These are phyloP conservation scores for Flammula alnicola DNA, from an alignment of 1,284 basidiomycete genomes.

Conservation along the genomic window DNA sequence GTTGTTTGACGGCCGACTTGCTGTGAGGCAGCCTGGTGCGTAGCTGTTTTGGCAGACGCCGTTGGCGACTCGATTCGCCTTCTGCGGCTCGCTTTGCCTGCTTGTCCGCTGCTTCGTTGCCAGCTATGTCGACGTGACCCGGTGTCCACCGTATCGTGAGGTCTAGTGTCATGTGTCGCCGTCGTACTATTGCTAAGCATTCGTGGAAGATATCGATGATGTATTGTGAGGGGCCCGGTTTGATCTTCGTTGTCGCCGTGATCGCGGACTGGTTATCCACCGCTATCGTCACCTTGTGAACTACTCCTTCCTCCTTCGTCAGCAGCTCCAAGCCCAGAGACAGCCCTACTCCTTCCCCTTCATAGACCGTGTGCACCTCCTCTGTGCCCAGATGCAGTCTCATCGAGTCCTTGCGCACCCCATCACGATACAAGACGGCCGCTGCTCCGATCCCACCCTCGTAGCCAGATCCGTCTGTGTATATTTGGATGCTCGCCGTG, in stretches of 20 bases:
- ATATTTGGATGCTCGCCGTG: conserved; percentile 22
- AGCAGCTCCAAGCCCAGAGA: conserved; percentile 24
- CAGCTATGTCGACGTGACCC: conserved; percentile 11
- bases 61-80: no score
- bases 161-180: background rate
- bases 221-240: conserved; percentile 12
- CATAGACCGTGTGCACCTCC: conserved; percentile 29
- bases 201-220: conserved; percentile 14
- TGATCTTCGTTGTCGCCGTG: conserved; percentile 2
- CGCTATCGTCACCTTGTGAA: conserved; percentile 9
- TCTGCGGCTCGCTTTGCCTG: conserved; percentile 4
- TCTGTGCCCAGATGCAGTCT: conserved; percentile 20
- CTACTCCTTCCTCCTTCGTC: background rate
- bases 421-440: conserved; percentile 24
- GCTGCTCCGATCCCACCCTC: conserved; percentile 31
- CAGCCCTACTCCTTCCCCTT: conserved; percentile 27
- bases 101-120: conserved; percentile 14
- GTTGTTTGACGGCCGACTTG: no score
- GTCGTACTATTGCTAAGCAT: background rate
- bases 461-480: conserved; percentile 32
- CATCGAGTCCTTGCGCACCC: background rate
- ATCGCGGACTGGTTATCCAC: conserved; percentile 28
- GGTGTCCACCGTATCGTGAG: conserved; percentile 15
- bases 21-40: no score
- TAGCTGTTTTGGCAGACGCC: no score